Percentiles rank a stretch among this genome's conserved stretches.
Evolutionary conservation across 2,329 filamentous ascomycete genomes (phyloP).

Genomic region (Graphiopsis chlorocephala): DNA sequence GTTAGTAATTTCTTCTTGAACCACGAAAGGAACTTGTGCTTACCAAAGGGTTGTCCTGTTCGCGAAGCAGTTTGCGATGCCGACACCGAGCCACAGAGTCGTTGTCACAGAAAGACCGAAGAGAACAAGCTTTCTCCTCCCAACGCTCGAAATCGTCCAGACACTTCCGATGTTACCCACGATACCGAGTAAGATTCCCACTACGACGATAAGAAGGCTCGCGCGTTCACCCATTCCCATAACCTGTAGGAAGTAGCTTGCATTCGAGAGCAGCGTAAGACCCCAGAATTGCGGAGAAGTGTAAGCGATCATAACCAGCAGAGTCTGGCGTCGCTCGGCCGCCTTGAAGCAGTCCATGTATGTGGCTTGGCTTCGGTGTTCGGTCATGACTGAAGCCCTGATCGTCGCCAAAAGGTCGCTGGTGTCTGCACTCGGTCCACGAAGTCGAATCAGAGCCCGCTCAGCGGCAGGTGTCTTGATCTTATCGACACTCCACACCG

Average conservation of each 20-base stretch:
- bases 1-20: background rate
- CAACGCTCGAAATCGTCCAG: constrained; percentile 44
- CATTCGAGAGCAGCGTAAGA: constrained; percentile 35
- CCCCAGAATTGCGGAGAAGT: constrained; percentile 36
- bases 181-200: constrained; percentile 41
- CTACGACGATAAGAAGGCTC: constrained; percentile 44
- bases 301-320: constrained; percentile 38
- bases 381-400: background rate
- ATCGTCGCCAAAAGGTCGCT: background rate
- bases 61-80: constrained; percentile 47
- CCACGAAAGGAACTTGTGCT: background rate
- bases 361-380: constrained; percentile 2
- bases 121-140: constrained; percentile 42
- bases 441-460: background rate
- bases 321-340: constrained; percentile 36
- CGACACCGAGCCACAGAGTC: constrained; percentile 46
- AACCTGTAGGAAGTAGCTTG: constrained; percentile 36
- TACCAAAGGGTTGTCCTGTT: constrained; percentile 42
- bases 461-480: constrained; percentile 27
- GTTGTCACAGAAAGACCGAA: constrained; percentile 34
- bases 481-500: constrained; percentile 49
- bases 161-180: constrained; percentile 43
- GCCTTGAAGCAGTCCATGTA: constrained; percentile 38
- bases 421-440: background rate
- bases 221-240: constrained; percentile 31